Percentiles rank a stretch among this genome's conserved stretches.
Evolutionary conservation across 495 filamentous ascomycete genomes (phyloP).

Genomic region (Daldinia loculata): DNA sequence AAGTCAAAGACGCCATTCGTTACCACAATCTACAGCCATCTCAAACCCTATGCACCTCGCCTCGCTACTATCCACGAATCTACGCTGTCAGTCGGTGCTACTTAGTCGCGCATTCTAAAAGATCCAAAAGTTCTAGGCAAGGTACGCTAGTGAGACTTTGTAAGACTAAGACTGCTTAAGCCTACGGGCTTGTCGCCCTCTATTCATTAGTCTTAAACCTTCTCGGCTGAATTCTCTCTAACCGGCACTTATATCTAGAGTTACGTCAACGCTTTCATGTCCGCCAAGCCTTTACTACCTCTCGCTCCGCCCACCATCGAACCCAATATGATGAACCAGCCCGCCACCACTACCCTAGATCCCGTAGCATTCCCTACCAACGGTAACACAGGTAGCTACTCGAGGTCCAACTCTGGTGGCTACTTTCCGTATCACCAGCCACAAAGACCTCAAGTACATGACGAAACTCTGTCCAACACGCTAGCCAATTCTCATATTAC

Average conservation of each 20-base stretch:
- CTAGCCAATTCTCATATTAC: conserved; percentile 51
- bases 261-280: conserved; percentile 35
- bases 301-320: conserved; percentile 20
- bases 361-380: conserved; percentile 18
- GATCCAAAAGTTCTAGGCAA: neutral
- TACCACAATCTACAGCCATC: conserved; percentile 11
- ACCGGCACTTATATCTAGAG: conserved; percentile 22
- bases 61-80: conserved; percentile 8
- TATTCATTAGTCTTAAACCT: conserved; percentile 26
- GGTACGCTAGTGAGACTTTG: neutral
- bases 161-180: conserved; percentile 13
- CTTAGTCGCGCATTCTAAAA: conserved; percentile 1
- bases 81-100: conserved; percentile 8
- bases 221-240: conserved; percentile 8
- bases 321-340: conserved; percentile 42
- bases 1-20: conserved; percentile 14
- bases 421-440: conserved; percentile 41
- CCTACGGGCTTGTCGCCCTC: conserved; percentile 12
- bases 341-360: conserved; percentile 29
- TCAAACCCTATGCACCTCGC: conserved; percentile 23
- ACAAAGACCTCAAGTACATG: conserved; percentile 42
- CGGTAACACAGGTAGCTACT: conserved; percentile 20
- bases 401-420: conserved; percentile 34
- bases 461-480: conserved; percentile 55
- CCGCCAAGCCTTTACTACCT: conserved; percentile 31